phyloP scores from a whole-genome alignment of 1,284 basidiomycete species.

The Macrocybe sp. region DNA sequence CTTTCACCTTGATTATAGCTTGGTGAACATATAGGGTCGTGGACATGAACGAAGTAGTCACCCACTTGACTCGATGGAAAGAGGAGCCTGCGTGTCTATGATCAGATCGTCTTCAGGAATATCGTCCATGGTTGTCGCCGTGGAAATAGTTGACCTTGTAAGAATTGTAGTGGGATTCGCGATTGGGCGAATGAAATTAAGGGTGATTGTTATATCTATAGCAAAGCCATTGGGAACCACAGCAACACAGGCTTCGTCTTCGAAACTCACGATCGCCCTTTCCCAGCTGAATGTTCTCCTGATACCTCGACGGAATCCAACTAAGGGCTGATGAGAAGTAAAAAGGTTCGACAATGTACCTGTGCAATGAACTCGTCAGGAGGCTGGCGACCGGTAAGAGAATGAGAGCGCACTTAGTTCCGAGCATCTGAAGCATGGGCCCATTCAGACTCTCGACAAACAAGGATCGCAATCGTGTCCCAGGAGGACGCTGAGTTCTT shows the following conservation, averaged over 20 bases:
- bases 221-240: not conserved
- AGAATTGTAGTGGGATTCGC: slow-evolving; percentile 19
- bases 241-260: not conserved
- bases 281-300: slow-evolving; percentile 30
- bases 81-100: slow-evolving; percentile 37
- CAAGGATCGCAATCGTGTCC: slow-evolving; percentile 38
- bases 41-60: slow-evolving; percentile 1
- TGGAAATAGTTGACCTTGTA: slow-evolving; percentile 12
- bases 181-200: slow-evolving; percentile 40
- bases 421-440: slow-evolving; percentile 47
- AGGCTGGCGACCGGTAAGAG: too few relatives aligned
- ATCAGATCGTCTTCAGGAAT: slow-evolving; percentile 6
- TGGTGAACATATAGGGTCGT: not conserved
- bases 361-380: slow-evolving; percentile 7
- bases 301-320: slow-evolving; percentile 52
- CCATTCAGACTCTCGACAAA: slow-evolving; percentile 46
- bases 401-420: slow-evolving; percentile 31
- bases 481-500: slow-evolving; percentile 24
- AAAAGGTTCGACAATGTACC: slow-evolving; percentile 49
- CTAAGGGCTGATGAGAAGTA: slow-evolving; percentile 54
- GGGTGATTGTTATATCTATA: slow-evolving; percentile 47
- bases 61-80: slow-evolving; percentile 29
- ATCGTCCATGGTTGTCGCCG: slow-evolving; percentile 3
- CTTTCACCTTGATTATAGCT: slow-evolving; percentile 15
- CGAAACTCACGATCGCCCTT: slow-evolving; percentile 43